Conservation (phyloP, 768 basidiomycete genomes). For the Tephrocybe rancida region DNA sequence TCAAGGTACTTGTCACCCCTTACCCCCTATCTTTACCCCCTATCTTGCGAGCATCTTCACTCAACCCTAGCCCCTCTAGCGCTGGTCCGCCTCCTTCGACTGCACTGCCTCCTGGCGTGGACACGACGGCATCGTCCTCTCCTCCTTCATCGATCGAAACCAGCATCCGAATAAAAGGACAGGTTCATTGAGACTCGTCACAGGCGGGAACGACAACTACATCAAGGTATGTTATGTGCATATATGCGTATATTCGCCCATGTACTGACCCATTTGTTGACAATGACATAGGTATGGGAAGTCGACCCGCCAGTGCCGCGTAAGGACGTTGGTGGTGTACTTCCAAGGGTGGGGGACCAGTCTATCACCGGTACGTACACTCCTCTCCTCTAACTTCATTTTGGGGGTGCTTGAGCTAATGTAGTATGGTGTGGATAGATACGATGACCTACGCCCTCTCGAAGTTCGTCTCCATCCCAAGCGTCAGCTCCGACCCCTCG, state of each 20-base stretch:
- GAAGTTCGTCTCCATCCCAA: slow-evolving; percentile 86
- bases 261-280: neutral
- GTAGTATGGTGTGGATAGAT: too few relatives aligned
- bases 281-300: slow-evolving; percentile 53
- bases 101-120: slow-evolving; percentile 83
- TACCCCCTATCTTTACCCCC: too few relatives aligned
- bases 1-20: slow-evolving; percentile 52
- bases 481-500: slow-evolving; percentile 68
- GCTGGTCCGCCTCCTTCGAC: slow-evolving; percentile 85
- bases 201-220: slow-evolving; percentile 84
- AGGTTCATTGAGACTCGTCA: slow-evolving; percentile 50
- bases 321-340: slow-evolving; percentile 10
- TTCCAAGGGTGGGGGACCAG: slow-evolving; percentile 1
- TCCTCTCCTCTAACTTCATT: neutral
- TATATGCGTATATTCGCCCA: neutral
- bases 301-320: slow-evolving; percentile 34
- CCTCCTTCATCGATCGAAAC: slow-evolving; percentile 60
- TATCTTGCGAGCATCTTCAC: too few relatives aligned
- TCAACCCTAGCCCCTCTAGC: too few relatives aligned
- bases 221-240: slow-evolving; percentile 63
- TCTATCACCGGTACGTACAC: slow-evolving; percentile 10
- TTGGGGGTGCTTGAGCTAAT: neutral
- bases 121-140: slow-evolving; percentile 82
- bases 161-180: neutral
- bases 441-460: slow-evolving; percentile 78